These are phyloP conservation scores for Macrophomina pseudophaseolina DNA, from an alignment of 2,329 filamentous ascomycete genomes.

Conservation along the genomic window DNA sequence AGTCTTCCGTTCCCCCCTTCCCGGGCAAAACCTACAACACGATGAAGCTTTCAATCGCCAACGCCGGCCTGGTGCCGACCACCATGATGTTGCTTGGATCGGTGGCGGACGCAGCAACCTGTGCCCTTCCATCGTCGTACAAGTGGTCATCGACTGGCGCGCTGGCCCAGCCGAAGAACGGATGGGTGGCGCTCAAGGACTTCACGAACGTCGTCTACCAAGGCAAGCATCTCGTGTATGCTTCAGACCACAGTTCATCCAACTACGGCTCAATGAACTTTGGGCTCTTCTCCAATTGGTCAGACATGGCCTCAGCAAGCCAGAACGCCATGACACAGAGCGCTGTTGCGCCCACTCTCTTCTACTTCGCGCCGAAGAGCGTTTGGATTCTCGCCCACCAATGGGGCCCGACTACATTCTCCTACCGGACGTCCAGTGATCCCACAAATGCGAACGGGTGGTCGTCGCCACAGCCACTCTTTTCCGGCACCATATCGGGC, in stretches of 20 bases:
- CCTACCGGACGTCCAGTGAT: constrained; percentile 64
- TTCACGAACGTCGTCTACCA: constrained; percentile 64
- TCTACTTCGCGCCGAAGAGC: constrained; percentile 66
- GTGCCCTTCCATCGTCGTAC: constrained; percentile 61
- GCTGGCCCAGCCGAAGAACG: constrained; percentile 59
- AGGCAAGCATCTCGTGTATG: constrained; percentile 66
- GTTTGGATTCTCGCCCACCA: constrained; percentile 71
- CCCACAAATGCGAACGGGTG: constrained; percentile 64
- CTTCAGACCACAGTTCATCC: constrained; percentile 51
- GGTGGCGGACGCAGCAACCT: constrained; percentile 36
- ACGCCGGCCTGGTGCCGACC: background rate
- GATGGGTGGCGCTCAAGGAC: constrained; percentile 67
- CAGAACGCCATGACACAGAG: constrained; percentile 58
- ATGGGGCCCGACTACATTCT: constrained; percentile 65
- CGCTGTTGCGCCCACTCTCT: constrained; percentile 66
- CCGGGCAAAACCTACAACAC: background rate
- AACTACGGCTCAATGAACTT: constrained; percentile 66
- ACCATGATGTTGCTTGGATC: constrained; percentile 29
- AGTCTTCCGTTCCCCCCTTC: too few relatives aligned
- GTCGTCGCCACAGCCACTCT: constrained; percentile 60
- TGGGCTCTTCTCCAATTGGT: constrained; percentile 59
- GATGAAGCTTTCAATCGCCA: background rate
- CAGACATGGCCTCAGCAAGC: constrained; percentile 55
- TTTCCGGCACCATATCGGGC: constrained; percentile 58
- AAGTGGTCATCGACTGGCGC: constrained; percentile 59